phyloP scores from a whole-genome alignment of 345 rosid genomes.

The Hibiscus tridactylites region DNA sequence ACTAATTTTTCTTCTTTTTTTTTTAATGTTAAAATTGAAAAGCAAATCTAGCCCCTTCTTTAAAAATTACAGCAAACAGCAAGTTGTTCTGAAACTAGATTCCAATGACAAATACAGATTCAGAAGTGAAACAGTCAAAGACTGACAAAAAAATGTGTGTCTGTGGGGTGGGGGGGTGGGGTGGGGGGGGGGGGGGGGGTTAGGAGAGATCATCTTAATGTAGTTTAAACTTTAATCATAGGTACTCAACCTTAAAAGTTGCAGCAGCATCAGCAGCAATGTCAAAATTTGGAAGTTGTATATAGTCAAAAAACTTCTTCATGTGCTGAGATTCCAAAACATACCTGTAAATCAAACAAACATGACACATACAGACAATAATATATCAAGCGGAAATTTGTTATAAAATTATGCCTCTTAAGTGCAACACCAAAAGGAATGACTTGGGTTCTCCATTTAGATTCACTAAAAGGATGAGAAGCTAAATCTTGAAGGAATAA shows the following conservation, averaged over 20 bases:
- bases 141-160: not conserved
- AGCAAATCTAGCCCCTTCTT: not conserved
- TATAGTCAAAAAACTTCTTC: slow-evolving; percentile 83
- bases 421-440: not conserved
- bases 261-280: slow-evolving; percentile 99
- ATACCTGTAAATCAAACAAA: slow-evolving; percentile 43
- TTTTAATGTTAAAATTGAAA: not conserved
- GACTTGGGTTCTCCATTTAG: not conserved
- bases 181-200: not conserved
- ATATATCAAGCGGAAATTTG: not conserved
- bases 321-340: slow-evolving; percentile 78
- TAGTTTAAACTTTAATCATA: not conserved
- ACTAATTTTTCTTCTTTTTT: no score
- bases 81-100: not conserved
- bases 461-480: not conserved
- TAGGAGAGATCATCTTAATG: not conserved
- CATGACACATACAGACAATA: not conserved
- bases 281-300: slow-evolving; percentile 93
- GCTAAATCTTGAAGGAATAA: not conserved
- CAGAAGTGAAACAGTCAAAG: not conserved
- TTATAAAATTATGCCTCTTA: not conserved
- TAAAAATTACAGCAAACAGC: not conserved
- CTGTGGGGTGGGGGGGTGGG: not conserved
- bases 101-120: not conserved
- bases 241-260: slow-evolving; percentile 69